These are phyloP conservation scores for Ophiosphaerella narmari DNA, from an alignment of 2,329 filamentous ascomycete genomes.

Conservation along the genomic window DNA sequence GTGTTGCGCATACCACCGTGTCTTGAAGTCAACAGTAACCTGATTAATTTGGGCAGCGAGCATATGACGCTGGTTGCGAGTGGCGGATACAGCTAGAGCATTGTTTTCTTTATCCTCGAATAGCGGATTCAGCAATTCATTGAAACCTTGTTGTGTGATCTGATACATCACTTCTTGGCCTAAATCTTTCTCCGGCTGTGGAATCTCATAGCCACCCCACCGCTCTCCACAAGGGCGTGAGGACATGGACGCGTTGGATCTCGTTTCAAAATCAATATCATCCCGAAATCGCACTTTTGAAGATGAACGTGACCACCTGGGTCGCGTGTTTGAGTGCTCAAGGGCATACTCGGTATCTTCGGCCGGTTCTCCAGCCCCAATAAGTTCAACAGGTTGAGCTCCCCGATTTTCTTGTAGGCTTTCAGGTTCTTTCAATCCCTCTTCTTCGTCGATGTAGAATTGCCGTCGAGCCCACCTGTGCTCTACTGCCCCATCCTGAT, in stretches of 20 bases:
- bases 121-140: conserved; percentile 84
- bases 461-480: conserved; percentile 74
- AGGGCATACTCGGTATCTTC: conserved; percentile 6
- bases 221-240: conserved; percentile 69
- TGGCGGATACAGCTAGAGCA: conserved; percentile 65
- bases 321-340: conserved; percentile 5
- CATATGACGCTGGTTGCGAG: conserved; percentile 35
- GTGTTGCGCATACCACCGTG: conserved; percentile 14
- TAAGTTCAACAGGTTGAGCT: conserved; percentile 5
- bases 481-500: conserved; percentile 50
- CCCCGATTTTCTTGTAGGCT: conserved; percentile 15
- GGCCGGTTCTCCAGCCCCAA: conserved; percentile 9
- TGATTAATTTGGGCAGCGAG: conserved; percentile 26
- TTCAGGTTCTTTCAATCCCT: conserved; percentile 59
- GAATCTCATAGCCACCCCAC: conserved; percentile 79
- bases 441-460: conserved; percentile 86
- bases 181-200: conserved; percentile 78
- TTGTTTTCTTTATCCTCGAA: conserved; percentile 82
- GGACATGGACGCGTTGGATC: conserved; percentile 74
- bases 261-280: conserved; percentile 70
- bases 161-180: conserved; percentile 90
- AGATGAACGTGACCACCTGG: conserved; percentile 68
- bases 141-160: conserved; percentile 88
- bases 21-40: conserved; percentile 19
- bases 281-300: conserved; percentile 81